Evolutionary conservation across 192 early-diverging fungal species (phyloP).

Genomic region (Endogone sp.): DNA sequence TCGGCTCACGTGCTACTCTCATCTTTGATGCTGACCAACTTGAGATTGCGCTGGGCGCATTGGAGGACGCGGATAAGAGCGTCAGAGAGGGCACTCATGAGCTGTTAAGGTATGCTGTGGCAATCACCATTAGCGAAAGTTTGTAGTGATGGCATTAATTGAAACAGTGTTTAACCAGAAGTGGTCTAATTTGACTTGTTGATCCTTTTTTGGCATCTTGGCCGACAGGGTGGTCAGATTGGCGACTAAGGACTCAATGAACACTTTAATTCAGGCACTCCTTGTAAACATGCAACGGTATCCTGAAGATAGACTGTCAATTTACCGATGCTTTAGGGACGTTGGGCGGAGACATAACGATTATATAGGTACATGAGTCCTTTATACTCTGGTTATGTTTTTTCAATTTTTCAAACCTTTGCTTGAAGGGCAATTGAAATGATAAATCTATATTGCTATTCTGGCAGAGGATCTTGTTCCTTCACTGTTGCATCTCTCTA

Average conservation of each 20-base stretch:
- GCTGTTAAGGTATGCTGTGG: slow-evolving; percentile 47
- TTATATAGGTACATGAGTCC: slow-evolving; percentile 45
- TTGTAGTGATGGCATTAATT: too few relatives aligned
- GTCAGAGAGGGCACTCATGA: slow-evolving; percentile 72
- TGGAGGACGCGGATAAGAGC: slow-evolving; percentile 67
- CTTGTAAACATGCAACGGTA: slow-evolving; percentile 59
- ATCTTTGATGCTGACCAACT: slow-evolving; percentile 71
- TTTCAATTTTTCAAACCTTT: too few relatives aligned
- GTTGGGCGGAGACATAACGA: slow-evolving; percentile 61
- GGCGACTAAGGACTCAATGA: slow-evolving; percentile 32
- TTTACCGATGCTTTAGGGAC: slow-evolving; percentile 61
- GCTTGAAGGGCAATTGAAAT: too few relatives aligned
- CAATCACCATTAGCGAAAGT: too few relatives aligned
- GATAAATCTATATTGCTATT: too few relatives aligned
- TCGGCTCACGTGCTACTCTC: slow-evolving; percentile 56
- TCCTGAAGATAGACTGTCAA: slow-evolving; percentile 62
- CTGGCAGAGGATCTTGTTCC: slow-evolving; percentile 46
- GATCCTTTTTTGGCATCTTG: too few relatives aligned
- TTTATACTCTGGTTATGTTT: too few relatives aligned
- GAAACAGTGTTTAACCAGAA: too few relatives aligned
- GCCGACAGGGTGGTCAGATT: slow-evolving; percentile 44
- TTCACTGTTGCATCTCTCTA: slow-evolving; percentile 58
- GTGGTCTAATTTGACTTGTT: too few relatives aligned
- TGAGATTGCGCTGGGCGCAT: slow-evolving; percentile 63
- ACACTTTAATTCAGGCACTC: slow-evolving; percentile 54